A percentile compares a stretch with the other conserved stretches of the same genome.
phyloP scores from a whole-genome alignment of 176 grass and related monocot genomes.

The Pontederia crassipes region DNA sequence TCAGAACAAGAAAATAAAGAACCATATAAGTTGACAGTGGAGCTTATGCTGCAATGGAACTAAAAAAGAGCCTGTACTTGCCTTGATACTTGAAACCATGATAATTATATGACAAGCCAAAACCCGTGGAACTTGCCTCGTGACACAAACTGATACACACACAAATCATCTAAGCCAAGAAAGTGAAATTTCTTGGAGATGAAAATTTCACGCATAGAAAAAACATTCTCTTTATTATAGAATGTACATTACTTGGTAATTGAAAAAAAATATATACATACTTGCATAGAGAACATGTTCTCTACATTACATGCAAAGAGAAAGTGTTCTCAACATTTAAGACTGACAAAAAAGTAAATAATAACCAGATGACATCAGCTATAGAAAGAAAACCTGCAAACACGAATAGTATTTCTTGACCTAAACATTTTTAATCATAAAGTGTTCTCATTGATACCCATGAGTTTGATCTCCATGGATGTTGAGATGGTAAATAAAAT shows the following conservation, averaged over 20 bases:
- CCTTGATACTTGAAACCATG: constrained; percentile 48
- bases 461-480: neutral
- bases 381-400: neutral
- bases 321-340: too few relatives aligned
- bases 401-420: constrained; percentile 3
- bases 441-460: too few relatives aligned
- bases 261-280: neutral
- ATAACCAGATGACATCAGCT: too few relatives aligned
- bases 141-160: constrained; percentile 13
- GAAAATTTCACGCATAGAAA: neutral
- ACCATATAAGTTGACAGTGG: neutral
- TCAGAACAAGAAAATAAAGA: constrained; percentile 1
- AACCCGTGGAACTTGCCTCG: constrained; percentile 30
- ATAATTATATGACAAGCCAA: constrained; percentile 37
- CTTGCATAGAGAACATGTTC: too few relatives aligned
- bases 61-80: constrained; percentile 21
- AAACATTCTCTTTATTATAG: neutral
- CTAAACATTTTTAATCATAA: too few relatives aligned
- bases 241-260: neutral
- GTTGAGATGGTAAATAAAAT: neutral
- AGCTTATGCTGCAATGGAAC: neutral
- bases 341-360: too few relatives aligned
- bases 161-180: constrained; percentile 15
- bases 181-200: constrained; percentile 14
- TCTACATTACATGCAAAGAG: too few relatives aligned